A percentile compares a stretch with the other conserved stretches of the same genome.
phyloP scores from a whole-genome alignment of 2,329 filamentous ascomycete species.

The Ceratocystis destructans region DNA sequence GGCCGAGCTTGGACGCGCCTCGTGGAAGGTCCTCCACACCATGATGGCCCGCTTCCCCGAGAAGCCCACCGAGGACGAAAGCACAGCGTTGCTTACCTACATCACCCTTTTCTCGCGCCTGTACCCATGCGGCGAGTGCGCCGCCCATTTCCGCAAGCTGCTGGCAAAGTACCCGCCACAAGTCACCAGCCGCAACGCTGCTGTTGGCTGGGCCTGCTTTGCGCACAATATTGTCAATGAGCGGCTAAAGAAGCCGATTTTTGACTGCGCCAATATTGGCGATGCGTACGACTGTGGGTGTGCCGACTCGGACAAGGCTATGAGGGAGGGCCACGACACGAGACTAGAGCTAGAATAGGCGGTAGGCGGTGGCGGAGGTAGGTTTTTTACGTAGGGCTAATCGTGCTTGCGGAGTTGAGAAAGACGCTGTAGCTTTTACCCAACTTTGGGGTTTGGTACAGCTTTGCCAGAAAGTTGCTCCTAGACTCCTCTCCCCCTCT shows the following conservation, averaged over 20 bases:
- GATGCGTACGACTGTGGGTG: conserved; percentile 62
- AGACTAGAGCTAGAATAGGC: conserved; percentile 23
- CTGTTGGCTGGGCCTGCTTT: conserved; percentile 54
- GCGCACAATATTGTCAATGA: conserved; percentile 56
- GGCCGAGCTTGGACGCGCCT: conserved; percentile 51
- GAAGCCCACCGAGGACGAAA: conserved; percentile 47
- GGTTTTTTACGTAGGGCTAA: neutral
- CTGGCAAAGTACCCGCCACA: conserved; percentile 51
- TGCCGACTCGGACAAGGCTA: conserved; percentile 46
- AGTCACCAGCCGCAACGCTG: conserved; percentile 47
- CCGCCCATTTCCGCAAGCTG: conserved; percentile 50
- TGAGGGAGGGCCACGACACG: conserved; percentile 24
- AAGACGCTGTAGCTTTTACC: too few relatives aligned
- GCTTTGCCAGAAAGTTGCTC: too few relatives aligned
- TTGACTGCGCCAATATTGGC: conserved; percentile 54
- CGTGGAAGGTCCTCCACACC: conserved; percentile 58
- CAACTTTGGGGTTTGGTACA: too few relatives aligned
- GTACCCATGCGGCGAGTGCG: conserved; percentile 59
- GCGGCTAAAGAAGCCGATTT: conserved; percentile 45
- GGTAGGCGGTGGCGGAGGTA: neutral
- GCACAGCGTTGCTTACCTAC: conserved; percentile 48
- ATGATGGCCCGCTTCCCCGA: conserved; percentile 59
- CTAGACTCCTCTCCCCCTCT: too few relatives aligned
- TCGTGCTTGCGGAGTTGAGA: too few relatives aligned
- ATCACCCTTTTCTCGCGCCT: conserved; percentile 54